These are phyloP conservation scores for Croton setiger DNA, from an alignment of 441 rosid species.

Conservation along the genomic window DNA sequence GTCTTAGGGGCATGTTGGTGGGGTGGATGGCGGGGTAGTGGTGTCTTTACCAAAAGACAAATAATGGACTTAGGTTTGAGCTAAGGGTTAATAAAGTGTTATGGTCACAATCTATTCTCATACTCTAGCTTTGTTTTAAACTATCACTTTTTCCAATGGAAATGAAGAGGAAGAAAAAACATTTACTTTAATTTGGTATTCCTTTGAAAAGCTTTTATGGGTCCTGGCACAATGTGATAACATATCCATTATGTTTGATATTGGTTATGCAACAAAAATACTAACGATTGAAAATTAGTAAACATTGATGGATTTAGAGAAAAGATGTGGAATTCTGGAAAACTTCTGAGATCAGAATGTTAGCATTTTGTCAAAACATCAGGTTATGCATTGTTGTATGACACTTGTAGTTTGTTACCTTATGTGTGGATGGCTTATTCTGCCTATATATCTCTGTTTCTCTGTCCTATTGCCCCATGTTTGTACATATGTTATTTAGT, in stretches of 20 bases:
- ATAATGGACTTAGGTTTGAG: constrained; percentile 61
- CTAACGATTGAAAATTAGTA: background rate
- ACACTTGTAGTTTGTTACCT: background rate
- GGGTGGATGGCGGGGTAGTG: constrained; percentile 71
- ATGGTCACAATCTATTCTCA: constrained; percentile 15
- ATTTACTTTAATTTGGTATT: background rate
- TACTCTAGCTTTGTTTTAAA: background rate
- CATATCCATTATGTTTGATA: background rate
- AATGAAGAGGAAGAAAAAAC: background rate
- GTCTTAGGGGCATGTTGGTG: constrained; percentile 79
- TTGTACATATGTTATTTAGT: background rate
- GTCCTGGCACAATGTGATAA: background rate
- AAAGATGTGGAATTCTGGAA: constrained; percentile 1
- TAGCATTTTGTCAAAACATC: background rate
- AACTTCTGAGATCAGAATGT: background rate
- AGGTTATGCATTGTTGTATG: background rate
- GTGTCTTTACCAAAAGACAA: constrained; percentile 61
- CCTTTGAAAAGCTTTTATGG: background rate
- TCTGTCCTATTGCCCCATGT: background rate
- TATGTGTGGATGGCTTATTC: background rate
- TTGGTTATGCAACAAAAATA: background rate
- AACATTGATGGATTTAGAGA: background rate
- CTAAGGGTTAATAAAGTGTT: constrained; percentile 26
- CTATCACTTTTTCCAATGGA: background rate
- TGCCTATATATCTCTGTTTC: constrained; percentile 5